phyloP scores from a whole-genome alignment of 2,329 filamentous ascomycete genomes.

The Nemania sp. region DNA sequence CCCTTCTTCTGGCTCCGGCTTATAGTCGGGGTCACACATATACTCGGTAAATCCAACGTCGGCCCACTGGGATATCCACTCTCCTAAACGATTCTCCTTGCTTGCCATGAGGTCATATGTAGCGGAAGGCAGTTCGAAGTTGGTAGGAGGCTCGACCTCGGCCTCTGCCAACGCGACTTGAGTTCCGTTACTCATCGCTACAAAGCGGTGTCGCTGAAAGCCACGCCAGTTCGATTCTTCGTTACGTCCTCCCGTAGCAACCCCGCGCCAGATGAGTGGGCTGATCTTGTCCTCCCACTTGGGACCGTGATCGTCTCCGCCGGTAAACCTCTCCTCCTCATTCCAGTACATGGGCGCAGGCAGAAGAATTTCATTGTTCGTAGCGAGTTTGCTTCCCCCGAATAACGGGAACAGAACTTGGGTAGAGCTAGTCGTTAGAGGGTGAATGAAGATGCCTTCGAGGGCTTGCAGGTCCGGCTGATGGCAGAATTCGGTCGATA shows the following conservation, averaged over 20 bases:
- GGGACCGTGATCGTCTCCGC: conserved; percentile 55
- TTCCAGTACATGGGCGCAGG: conserved; percentile 72
- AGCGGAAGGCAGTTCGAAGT: conserved; percentile 56
- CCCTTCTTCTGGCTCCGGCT: conserved; percentile 41
- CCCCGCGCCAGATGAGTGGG: conserved; percentile 65
- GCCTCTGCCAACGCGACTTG: conserved; percentile 55
- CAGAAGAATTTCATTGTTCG: conserved; percentile 72
- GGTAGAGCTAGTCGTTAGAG: conserved; percentile 59
- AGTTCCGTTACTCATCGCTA: conserved; percentile 72
- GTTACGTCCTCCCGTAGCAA: conserved; percentile 67
- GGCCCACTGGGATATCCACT: conserved; percentile 54
- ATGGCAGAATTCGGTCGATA: conserved; percentile 65
- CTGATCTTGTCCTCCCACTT: conserved; percentile 61
- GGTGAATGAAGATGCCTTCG: conserved; percentile 67
- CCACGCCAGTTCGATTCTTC: conserved; percentile 66
- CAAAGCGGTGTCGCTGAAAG: conserved; percentile 76
- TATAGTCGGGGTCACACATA: conserved; percentile 47
- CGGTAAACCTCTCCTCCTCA: conserved; percentile 64
- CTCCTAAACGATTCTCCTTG: conserved; percentile 47
- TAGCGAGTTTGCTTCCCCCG: conserved; percentile 67
- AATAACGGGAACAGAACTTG: conserved; percentile 66
- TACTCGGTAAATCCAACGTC: conserved; percentile 59
- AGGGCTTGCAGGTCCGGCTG: conserved; percentile 65
- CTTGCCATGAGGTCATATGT: conserved; percentile 54
- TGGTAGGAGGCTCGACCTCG: conserved; percentile 47